phyloP scores from a whole-genome alignment of 257 asterid genomes.

The Perilla frutescens region DNA sequence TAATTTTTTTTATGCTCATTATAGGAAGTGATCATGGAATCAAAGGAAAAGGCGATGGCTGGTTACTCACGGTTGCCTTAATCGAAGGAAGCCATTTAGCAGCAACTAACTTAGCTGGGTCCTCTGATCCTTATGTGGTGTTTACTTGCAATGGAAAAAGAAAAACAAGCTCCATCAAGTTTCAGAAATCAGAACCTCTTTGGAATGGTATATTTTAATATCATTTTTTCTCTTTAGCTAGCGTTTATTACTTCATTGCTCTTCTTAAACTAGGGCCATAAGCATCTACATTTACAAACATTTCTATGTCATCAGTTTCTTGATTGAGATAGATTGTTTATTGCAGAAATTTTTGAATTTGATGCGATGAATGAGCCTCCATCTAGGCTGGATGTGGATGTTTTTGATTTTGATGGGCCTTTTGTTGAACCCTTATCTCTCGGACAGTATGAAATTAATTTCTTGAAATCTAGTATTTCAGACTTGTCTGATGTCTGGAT shows the following conservation, averaged over 20 bases:
- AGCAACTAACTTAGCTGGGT: constrained; percentile 81
- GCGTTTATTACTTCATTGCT: not conserved
- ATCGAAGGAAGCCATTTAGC: constrained; percentile 86
- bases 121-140: constrained; percentile 94
- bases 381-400: constrained; percentile 86
- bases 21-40: constrained; percentile 93
- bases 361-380: constrained; percentile 99
- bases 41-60: constrained; percentile 95
- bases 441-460: constrained; percentile 85
- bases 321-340: constrained; percentile 32
- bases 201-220: constrained; percentile 78
- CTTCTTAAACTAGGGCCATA: not conserved
- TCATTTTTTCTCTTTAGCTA: constrained; percentile 10
- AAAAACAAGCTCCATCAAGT: constrained; percentile 92
- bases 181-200: constrained; percentile 78
- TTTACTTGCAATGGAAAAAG: constrained; percentile 92
- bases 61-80: constrained; percentile 97
- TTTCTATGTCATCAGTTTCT: constrained; percentile 29
- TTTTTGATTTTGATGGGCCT: constrained; percentile 93
- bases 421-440: constrained; percentile 89
- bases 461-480: constrained; percentile 70
- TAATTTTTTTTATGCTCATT: constrained; percentile 19
- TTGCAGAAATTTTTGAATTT: constrained; percentile 93
- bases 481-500: constrained; percentile 91
- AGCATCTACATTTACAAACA: not conserved